These are phyloP conservation scores for Penicillium sp. DNA, from an alignment of 2,329 filamentous ascomycete species.

Conservation along the genomic window DNA sequence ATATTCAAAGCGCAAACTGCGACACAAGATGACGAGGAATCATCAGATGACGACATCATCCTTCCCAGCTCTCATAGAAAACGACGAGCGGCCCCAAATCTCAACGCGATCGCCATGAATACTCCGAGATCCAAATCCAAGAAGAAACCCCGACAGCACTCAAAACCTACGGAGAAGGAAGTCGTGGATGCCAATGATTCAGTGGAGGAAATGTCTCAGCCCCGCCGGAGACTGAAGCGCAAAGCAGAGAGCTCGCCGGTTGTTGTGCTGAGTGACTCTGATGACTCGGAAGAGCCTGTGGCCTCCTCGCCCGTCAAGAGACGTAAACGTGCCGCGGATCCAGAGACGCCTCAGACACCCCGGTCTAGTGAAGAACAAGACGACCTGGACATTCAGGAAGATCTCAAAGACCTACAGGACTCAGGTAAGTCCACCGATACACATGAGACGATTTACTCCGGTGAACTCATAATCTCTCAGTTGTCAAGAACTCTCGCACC, in stretches of 20 bases:
- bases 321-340: constrained; percentile 13
- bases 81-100: background rate
- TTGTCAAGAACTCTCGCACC: constrained; percentile 40
- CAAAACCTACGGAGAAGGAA: background rate
- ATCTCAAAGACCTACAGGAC: constrained; percentile 45
- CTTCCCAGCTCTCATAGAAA: constrained; percentile 8
- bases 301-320: constrained; percentile 31
- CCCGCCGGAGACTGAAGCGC: constrained; percentile 31
- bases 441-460: background rate
- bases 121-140: background rate
- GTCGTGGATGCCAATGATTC: background rate
- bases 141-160: background rate
- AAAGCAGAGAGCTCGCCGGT: constrained; percentile 25
- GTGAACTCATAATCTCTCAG: constrained; percentile 24
- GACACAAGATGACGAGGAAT: background rate
- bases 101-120: background rate
- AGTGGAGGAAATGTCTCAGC: constrained; percentile 17
- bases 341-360: constrained; percentile 25
- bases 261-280: constrained; percentile 22
- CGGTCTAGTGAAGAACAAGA: constrained; percentile 30
- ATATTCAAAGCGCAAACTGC: background rate
- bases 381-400: constrained; percentile 45
- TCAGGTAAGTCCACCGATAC: constrained; percentile 32
- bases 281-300: constrained; percentile 27
- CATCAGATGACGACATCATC: constrained; percentile 16